Percentiles rank a stretch among this genome's conserved stretches.
Evolutionary conservation across 805 yeast species (phyloP).

Genomic region (Nakazawaea sp.): DNA sequence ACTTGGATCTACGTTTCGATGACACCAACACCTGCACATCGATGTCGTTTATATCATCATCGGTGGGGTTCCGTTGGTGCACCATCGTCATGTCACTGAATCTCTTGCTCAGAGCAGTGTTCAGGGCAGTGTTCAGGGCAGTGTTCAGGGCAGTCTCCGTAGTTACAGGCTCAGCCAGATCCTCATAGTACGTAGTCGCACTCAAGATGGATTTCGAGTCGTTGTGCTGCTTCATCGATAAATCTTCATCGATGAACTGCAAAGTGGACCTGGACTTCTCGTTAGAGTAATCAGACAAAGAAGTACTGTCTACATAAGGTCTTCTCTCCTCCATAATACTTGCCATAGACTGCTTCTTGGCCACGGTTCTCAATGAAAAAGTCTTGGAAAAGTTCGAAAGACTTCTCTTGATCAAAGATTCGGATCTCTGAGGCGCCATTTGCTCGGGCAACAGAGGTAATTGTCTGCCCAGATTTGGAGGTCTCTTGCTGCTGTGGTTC

Average conservation of each 20-base stretch:
- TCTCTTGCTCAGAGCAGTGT: constrained; percentile 8
- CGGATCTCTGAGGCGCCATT: constrained; percentile 2
- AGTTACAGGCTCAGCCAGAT: background rate
- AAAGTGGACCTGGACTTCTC: constrained; percentile 11
- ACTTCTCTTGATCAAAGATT: constrained; percentile 17
- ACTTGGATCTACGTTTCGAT: constrained; percentile 51
- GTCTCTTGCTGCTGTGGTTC: background rate
- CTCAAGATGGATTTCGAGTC: constrained; percentile 9
- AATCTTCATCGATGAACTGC: constrained; percentile 4
- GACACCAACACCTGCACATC: constrained; percentile 72
- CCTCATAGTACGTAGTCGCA: constrained; percentile 9
- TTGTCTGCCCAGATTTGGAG: background rate
- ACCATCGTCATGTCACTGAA: constrained; percentile 14
- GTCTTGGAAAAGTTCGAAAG: constrained; percentile 21
- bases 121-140: background rate
- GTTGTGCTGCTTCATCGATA: background rate
- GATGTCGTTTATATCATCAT: constrained; percentile 36
- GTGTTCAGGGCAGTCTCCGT: too few relatives aligned
- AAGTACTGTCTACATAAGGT: background rate
- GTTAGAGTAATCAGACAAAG: background rate
- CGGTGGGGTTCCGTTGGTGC: constrained; percentile 14
- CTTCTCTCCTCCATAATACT: background rate
- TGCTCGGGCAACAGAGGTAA: constrained; percentile 1
- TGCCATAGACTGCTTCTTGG: background rate
- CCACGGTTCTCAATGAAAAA: background rate